Base-by-base conservation (phyloP, 345 rosid genomes). In the Lagerstroemia speciosa region DNA sequence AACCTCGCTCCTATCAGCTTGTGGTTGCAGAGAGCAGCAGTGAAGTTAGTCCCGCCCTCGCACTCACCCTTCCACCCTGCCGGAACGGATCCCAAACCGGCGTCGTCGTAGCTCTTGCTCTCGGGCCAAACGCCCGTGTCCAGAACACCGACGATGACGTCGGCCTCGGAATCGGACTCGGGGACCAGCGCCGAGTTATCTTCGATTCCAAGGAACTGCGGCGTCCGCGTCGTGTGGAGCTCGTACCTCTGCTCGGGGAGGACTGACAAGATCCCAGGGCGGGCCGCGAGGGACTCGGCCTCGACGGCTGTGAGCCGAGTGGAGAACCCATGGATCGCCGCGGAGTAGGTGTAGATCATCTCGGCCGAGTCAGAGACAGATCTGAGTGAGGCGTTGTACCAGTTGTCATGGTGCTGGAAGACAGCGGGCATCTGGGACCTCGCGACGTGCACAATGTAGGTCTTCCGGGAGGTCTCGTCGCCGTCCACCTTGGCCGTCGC, bases 401-500 rank as follows among this genome's bases (percentile, higher is more conserved):
- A 89, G 78, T 80, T 79, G 48, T 84, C 74, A 76, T 91, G 97
- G 62, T 78, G 88, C 40, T 83, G 46, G 73, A 83, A 90, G 40
- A 34, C 71, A 27, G 78, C 64, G 0, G 97, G 98, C 93, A 90
- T 89, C 80, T 83, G 71, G 75, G 86, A 83, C 79, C 79, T 83
- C n/a, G 86, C 78, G 89, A 87, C 85, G 86, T 93, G 97, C 37
- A 93, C 92, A 58, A 93, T 89, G 89, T 87, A 93, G n/a, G 97
- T 93, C 20, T 60, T 76, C 55, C 76, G 76, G 48, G 40, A 29
- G 62, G 29, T 52, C n/a, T 65, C 77, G 72, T 69, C 41, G 52
- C 10, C 36, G 62, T 43, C 22, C 30, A 45, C 26, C 38, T 11
- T 17, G 43, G 5, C 36, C 64, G 27, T 11, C 34, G 76, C 80